phyloP scores from a whole-genome alignment of 441 rosid species.

The Rhodomyrtus psidioides region DNA sequence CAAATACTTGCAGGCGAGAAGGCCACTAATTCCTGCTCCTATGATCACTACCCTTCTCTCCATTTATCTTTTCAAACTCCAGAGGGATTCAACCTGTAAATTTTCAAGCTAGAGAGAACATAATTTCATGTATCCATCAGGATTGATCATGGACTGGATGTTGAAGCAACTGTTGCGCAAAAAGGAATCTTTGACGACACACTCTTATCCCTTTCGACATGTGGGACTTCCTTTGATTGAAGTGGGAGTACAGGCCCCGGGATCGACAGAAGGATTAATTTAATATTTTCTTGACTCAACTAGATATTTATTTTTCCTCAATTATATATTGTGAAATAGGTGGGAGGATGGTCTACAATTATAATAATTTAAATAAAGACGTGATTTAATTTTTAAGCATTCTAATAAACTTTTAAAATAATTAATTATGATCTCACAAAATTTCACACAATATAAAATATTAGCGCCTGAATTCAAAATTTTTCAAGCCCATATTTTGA shows the following conservation, averaged over 20 bases:
- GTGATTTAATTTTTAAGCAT: too few relatives aligned
- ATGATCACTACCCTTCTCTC: neutral
- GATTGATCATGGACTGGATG: neutral
- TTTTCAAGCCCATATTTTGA: too few relatives aligned
- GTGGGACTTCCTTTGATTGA: neutral
- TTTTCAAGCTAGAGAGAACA: neutral
- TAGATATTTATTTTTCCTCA: neutral
- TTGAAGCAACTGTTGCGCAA: neutral
- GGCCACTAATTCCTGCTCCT: slow-evolving; percentile 10
- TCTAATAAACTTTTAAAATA: too few relatives aligned
- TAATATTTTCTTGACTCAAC: neutral
- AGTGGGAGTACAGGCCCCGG: neutral
- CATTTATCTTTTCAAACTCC: neutral
- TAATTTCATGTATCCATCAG: neutral
- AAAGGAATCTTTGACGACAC: neutral
- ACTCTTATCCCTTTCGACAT: neutral
- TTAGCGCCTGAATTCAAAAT: too few relatives aligned
- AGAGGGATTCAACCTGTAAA: neutral
- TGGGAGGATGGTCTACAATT: too few relatives aligned
- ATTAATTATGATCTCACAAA: too few relatives aligned
- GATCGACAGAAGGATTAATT: neutral
- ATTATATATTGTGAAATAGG: too few relatives aligned
- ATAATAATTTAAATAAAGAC: too few relatives aligned
- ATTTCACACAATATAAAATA: too few relatives aligned
- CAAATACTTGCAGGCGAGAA: slow-evolving; percentile 1